phyloP scores from a whole-genome alignment of 1,139 yeast species.

The Lizanozyma gosingica region DNA sequence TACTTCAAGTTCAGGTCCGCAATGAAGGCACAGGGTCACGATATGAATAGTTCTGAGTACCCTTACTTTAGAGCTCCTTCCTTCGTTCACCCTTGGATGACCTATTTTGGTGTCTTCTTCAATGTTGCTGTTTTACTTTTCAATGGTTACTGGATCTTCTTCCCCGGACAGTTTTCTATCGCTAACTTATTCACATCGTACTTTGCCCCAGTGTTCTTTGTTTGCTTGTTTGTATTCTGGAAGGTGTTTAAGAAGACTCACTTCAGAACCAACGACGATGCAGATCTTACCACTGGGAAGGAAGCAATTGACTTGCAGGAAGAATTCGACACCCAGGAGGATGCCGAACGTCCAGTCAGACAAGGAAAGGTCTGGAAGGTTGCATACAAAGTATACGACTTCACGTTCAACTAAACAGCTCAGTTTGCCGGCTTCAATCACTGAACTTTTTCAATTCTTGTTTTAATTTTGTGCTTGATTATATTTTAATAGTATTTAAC shows the following conservation, averaged over 20 bases:
- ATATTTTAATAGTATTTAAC: too few species aligned
- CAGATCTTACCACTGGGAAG: conserved; percentile 30
- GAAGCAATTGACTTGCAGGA: conserved; percentile 28
- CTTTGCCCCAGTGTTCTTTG: conserved; percentile 29
- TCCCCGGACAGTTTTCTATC: conserved; percentile 28
- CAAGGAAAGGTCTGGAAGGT: conserved; percentile 14
- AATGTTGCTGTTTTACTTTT: conserved; percentile 21
- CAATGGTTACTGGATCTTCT: conserved; percentile 35
- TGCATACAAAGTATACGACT: conserved; percentile 11
- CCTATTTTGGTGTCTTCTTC: conserved; percentile 23
- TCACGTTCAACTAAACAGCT: neutral
- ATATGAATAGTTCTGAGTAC: conserved; percentile 15
- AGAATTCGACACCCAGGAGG: conserved; percentile 14
- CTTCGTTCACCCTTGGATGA: conserved; percentile 23
- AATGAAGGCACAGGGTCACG: conserved; percentile 23
- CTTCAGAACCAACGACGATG: conserved; percentile 21
- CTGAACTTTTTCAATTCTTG: too few species aligned
- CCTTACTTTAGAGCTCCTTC: conserved; percentile 18
- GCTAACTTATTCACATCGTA: conserved; percentile 31
- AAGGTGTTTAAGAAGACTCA: conserved; percentile 26
- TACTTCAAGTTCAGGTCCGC: conserved; percentile 33
- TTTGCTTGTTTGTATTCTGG: conserved; percentile 23
- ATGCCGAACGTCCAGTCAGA: conserved; percentile 12
- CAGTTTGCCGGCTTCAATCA: too few species aligned
- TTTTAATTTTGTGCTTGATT: too few species aligned